Percentiles rank a stretch among this genome's conserved stretches.
Evolutionary conservation across 345 rosid genomes (phyloP).

Genomic region (Syzygium jambos): DNA sequence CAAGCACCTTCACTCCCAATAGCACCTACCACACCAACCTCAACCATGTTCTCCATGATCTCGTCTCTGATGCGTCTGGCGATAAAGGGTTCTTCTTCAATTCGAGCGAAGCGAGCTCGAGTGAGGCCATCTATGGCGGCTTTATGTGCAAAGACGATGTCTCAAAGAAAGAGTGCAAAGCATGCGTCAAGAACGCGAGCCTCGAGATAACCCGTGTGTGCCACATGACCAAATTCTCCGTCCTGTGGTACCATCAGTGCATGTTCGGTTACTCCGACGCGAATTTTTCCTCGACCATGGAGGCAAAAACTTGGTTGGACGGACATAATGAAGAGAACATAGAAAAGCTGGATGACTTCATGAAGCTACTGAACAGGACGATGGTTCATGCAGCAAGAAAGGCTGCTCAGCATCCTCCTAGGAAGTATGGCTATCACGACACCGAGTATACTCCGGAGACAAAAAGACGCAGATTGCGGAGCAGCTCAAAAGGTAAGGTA

Average conservation of each 20-base stretch:
- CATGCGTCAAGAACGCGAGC: slow-evolving; percentile 9
- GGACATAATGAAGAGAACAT: neutral
- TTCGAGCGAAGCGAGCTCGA: neutral
- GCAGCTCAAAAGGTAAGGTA: neutral
- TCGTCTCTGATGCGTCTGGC: neutral
- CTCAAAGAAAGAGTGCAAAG: neutral
- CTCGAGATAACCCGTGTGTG: neutral
- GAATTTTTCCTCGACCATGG: slow-evolving; percentile 1
- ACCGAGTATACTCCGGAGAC: neutral
- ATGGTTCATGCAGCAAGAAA: neutral
- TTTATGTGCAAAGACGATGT: slow-evolving; percentile 21
- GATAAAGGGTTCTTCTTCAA: neutral
- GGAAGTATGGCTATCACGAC: neutral
- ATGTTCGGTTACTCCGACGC: slow-evolving; percentile 16
- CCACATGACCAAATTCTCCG: neutral
- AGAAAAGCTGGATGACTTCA: neutral
- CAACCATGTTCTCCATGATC: neutral
- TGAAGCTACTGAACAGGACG: neutral
- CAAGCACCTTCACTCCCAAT: neutral
- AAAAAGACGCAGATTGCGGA: neutral
- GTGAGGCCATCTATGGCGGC: neutral
- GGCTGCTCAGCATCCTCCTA: neutral
- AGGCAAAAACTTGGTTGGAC: neutral
- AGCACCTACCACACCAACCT: neutral
- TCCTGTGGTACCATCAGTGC: slow-evolving; percentile 29